A percentile compares a stretch with the other conserved stretches of the same genome.
These are phyloP conservation scores for Phytophthora pisi DNA, from an alignment of 352 stramenopile genomes.

Conservation along the genomic window DNA sequence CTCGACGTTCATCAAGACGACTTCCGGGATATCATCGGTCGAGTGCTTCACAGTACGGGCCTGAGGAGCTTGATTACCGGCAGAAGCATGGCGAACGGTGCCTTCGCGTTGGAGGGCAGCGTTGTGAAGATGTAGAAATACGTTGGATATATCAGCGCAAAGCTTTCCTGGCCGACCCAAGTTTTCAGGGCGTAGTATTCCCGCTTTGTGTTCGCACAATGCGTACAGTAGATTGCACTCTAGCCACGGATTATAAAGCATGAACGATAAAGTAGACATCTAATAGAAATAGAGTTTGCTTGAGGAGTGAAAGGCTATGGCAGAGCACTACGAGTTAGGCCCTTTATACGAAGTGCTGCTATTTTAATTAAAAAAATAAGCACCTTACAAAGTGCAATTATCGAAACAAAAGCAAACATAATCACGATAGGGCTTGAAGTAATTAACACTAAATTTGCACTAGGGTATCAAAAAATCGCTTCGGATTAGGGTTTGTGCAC, in stretches of 20 bases:
- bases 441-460: not conserved
- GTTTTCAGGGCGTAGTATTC: not conserved
- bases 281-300: too few relatives aligned
- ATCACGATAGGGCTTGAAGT: not conserved
- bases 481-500: not conserved
- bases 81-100: constrained; percentile 28
- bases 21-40: constrained; percentile 23
- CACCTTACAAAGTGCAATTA: too few relatives aligned
- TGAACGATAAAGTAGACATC: too few relatives aligned
- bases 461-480: not conserved
- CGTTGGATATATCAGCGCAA: constrained; percentile 25
- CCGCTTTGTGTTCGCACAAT: too few relatives aligned
- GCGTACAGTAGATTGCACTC: too few relatives aligned
- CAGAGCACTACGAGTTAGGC: too few relatives aligned
- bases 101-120: not conserved
- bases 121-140: constrained; percentile 30
- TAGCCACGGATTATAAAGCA: too few relatives aligned
- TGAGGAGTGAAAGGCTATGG: too few relatives aligned
- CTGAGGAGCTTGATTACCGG: constrained; percentile 34
- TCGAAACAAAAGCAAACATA: too few relatives aligned
- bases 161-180: not conserved
- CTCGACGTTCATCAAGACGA: constrained; percentile 48
- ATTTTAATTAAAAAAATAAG: too few relatives aligned
- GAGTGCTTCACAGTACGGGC: constrained; percentile 16
- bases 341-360: too few relatives aligned